These are phyloP conservation scores for Gaeumannomyces sp. DNA, from an alignment of 2,329 filamentous ascomycete genomes.

Conservation along the genomic window DNA sequence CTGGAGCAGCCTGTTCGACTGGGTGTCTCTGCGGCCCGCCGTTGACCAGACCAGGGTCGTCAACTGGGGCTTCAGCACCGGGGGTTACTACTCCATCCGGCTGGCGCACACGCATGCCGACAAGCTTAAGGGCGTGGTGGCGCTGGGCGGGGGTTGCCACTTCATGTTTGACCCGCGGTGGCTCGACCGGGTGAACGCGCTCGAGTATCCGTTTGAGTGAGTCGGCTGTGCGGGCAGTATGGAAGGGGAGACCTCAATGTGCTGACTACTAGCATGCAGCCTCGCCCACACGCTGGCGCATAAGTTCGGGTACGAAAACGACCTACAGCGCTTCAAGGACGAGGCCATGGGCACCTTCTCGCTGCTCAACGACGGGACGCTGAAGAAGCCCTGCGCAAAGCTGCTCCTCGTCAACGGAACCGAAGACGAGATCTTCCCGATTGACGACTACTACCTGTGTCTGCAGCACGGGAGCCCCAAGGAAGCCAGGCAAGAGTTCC, in stretches of 20 bases:
- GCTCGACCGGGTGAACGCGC: constrained; percentile 46
- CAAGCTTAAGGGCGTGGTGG: constrained; percentile 43
- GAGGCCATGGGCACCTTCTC: constrained; percentile 40
- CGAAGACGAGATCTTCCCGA: constrained; percentile 55
- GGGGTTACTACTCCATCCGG: constrained; percentile 52
- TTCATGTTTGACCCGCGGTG: constrained; percentile 51
- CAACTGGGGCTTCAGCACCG: constrained; percentile 52
- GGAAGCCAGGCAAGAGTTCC: constrained; percentile 27
- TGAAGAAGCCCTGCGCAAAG: constrained; percentile 41
- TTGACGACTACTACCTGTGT: constrained; percentile 52
- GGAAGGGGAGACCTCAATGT: no score
- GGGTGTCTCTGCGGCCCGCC: constrained; percentile 38
- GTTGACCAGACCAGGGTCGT: constrained; percentile 42
- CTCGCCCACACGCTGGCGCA: constrained; percentile 21
- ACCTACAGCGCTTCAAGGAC: constrained; percentile 24
- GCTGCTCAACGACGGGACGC: constrained; percentile 46
- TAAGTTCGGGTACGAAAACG: constrained; percentile 28
- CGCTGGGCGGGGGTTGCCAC: constrained; percentile 50
- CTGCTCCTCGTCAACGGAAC: constrained; percentile 51
- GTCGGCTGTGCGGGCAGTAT: not conserved
- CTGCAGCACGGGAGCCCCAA: constrained; percentile 47
- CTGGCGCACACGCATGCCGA: constrained; percentile 50
- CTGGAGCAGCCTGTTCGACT: constrained; percentile 47
- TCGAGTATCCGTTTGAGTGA: constrained; percentile 53
- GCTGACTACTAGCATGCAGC: constrained; percentile 13